Evolutionary conservation across 805 yeast genomes (phyloP).

Genomic region (Wickerhamiella siamensis): DNA sequence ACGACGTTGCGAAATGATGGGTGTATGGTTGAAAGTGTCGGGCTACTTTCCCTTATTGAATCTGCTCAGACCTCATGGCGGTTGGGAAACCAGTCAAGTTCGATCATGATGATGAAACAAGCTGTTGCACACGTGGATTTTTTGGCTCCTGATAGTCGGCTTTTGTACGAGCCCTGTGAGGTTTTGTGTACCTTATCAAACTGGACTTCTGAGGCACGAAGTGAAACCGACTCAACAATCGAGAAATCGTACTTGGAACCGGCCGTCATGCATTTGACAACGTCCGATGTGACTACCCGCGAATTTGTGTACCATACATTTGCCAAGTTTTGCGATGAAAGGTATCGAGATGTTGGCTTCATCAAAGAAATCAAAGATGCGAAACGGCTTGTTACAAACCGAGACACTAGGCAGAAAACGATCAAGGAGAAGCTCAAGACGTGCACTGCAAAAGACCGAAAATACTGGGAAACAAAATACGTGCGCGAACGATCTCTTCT

Average conservation of each 20-base stretch:
- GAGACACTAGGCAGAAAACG: neutral
- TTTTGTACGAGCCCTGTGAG: conserved; percentile 5
- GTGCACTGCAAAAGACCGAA: conserved; percentile 3
- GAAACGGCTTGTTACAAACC: conserved; percentile 1
- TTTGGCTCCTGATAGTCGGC: conserved; percentile 1
- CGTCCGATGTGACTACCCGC: conserved; percentile 12
- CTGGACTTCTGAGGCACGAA: conserved; percentile 62
- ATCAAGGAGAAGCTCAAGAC: conserved; percentile 23
- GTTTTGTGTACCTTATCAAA: conserved; percentile 26
- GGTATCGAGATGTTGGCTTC: conserved; percentile 8
- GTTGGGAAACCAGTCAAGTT: conserved; percentile 38
- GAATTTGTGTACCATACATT: conserved; percentile 40
- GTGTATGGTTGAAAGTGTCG: neutral
- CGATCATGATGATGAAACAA: conserved; percentile 40
- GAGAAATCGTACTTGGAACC: conserved; percentile 43
- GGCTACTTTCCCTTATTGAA: conserved; percentile 27
- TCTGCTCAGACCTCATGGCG: conserved; percentile 54
- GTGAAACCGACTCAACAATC: conserved; percentile 47
- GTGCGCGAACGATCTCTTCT: neutral
- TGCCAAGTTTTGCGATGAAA: conserved; percentile 48
- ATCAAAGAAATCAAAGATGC: conserved; percentile 26
- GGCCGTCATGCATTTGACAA: conserved; percentile 19
- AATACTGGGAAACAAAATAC: neutral
- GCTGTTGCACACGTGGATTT: conserved; percentile 12
- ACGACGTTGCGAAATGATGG: neutral